Base-by-base conservation (phyloP, 23 red algal species). In the Pyropia haitanensis region DNA sequence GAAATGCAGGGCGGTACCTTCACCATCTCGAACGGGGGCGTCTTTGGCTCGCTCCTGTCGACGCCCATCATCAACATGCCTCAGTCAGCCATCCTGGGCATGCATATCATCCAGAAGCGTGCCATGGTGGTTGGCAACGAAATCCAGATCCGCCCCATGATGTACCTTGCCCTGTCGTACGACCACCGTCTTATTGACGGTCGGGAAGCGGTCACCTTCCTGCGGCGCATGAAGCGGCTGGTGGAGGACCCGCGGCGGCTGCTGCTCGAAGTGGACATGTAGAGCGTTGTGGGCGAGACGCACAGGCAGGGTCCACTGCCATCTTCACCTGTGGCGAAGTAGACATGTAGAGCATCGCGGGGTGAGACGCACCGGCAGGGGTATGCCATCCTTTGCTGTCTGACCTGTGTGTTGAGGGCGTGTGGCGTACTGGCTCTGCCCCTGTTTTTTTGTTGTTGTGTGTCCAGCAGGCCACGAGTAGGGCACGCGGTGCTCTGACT, bases 1-100 rank as follows among this genome's bases (percentile, higher is more conserved):
- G 94, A 98, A 75, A 85, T 98, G 81, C 94, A 98, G 70, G 94
- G 94, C 52, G 94, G 94, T 27, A 98, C 94, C 16, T 98, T 98
- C 68, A 98, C 94, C 14, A 98, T 98, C 30, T 87, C 79, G 22
- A 98, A 98, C 52, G 94, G 94, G 18, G 94, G 94, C 44, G 94
- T 98, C 8, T 98, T 91, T 81, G 94, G 94, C 23, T 80, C 71
- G 53, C 72, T 98, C 25, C 60, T 98, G 10, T 80, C 71, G 19
- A 98, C 94, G 18, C 94, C 94, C 18, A 98, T 98, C 53, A 58
- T 98, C 64, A 98, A 98, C 66, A 98, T 98, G 94, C 94, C 94
- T 19, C 94, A 98, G 61, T 81, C 72, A 32, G 94, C 94, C 56
- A 98, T 98, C 77, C 79, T 98, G 32, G 94, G 94, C 57, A 98